A percentile compares a stretch with the other conserved stretches of the same genome.
phyloP scores from a whole-genome alignment of 2,329 filamentous ascomycete species.

The Trichoderma gracile region DNA sequence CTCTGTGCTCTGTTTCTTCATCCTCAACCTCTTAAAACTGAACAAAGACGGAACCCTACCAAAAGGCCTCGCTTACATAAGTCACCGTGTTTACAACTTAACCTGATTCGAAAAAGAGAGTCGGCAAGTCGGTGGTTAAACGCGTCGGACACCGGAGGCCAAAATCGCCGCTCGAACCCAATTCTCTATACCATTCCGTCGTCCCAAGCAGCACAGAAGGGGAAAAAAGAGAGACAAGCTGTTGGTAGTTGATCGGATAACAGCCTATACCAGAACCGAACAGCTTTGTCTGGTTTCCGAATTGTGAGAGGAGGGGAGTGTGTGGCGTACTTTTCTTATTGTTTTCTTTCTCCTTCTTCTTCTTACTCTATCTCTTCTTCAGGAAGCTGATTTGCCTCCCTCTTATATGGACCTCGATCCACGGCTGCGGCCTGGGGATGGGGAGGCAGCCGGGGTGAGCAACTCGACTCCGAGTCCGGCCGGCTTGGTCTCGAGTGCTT shows the following conservation, averaged over 20 bases:
- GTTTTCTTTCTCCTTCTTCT: neutral
- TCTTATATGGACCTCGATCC: constrained; percentile 39
- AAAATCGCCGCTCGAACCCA: too few relatives aligned
- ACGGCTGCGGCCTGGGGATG: constrained; percentile 34
- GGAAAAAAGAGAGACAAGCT: neutral
- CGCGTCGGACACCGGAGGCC: too few relatives aligned
- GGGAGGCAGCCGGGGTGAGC: constrained; percentile 25
- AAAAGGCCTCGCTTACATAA: too few relatives aligned
- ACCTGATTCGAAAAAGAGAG: too few relatives aligned
- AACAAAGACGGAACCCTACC: too few relatives aligned
- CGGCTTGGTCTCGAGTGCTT: constrained; percentile 12
- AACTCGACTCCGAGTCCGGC: constrained; percentile 29
- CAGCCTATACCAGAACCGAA: neutral
- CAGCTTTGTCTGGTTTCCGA: neutral
- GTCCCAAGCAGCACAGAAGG: too few relatives aligned
- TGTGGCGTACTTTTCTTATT: neutral
- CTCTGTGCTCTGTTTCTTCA: too few relatives aligned
- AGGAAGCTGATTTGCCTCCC: constrained; percentile 24
- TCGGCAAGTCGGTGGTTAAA: too few relatives aligned
- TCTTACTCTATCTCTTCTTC: neutral
- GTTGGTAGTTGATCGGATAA: neutral
- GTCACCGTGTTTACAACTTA: too few relatives aligned
- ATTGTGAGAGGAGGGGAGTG: neutral
- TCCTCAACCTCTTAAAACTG: too few relatives aligned
- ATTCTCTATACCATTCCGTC: too few relatives aligned